Conservation (phyloP, 139 green algal genomes). For the Choricystis sp. region DNA sequence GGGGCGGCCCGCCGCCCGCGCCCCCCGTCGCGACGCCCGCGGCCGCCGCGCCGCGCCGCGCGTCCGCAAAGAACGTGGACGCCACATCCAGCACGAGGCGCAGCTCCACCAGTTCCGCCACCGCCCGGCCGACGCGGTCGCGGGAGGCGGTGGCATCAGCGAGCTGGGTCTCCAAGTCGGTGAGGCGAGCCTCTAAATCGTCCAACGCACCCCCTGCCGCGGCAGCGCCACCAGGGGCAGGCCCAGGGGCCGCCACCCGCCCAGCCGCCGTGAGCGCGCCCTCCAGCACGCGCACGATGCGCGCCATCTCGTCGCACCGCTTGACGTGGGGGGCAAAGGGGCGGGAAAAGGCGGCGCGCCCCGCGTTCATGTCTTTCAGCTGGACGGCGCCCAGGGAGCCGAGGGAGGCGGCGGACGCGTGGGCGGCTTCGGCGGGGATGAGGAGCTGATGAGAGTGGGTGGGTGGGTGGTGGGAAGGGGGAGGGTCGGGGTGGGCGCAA, state of each 20-base stretch:
- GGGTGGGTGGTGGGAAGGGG: too few relatives aligned
- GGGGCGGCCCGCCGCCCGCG: too few relatives aligned
- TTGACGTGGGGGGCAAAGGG: constrained; percentile 92
- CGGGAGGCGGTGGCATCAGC: constrained; percentile 76
- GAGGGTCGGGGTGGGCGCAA: too few relatives aligned
- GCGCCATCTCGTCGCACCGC: constrained; percentile 89
- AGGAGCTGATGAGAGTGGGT: too few relatives aligned
- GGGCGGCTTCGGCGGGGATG: constrained; percentile 84
- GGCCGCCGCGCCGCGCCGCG: constrained; percentile 13
- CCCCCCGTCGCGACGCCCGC: background rate
- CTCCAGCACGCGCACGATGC: constrained; percentile 84
- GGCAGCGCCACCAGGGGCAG: constrained; percentile 2
- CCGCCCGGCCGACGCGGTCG: constrained; percentile 65
- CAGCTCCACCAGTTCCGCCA: constrained; percentile 80
- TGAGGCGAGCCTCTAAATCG: constrained; percentile 54
- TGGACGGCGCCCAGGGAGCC: constrained; percentile 77
- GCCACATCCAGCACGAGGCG: constrained; percentile 90
- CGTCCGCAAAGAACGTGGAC: constrained; percentile 76
- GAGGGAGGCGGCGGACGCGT: constrained; percentile 73
- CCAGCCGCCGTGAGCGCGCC: constrained; percentile 20
- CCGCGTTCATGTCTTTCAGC: constrained; percentile 85
- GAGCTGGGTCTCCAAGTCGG: constrained; percentile 77
- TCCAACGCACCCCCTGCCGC: constrained; percentile 7
- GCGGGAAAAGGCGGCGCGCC: constrained; percentile 81
- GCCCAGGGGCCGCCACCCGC: background rate